Evolutionary conservation across 2,329 filamentous ascomycete genomes (phyloP), one percentile per base, ranked within the genome.

Genomic region (Penicillium sclerotigenum): DNA sequence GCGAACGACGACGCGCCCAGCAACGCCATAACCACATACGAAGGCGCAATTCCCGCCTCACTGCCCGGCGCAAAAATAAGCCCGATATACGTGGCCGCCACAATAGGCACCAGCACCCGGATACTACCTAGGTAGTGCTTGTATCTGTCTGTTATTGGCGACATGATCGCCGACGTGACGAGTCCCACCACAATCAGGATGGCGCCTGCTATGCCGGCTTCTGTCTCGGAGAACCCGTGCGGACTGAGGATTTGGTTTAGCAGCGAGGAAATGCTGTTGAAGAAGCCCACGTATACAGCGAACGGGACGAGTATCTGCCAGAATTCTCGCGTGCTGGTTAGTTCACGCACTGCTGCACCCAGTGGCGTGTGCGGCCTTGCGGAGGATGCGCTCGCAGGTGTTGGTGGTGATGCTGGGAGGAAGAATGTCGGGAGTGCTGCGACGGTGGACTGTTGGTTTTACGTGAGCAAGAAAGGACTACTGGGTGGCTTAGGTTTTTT

Each of bases 141-240:
- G 54, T 87, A 92, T 50, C 87, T 84, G 76, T 97, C 94, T 60
- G 96, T 84, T 63, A 97, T 80, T 0, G 93, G 93, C 0, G 87
- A 90, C 0, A 85, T 81, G 59, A 96, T 79, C 14, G 91, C 94
- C 0, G 91, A 83, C 5, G 83, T 75, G 42, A 95, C 80, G 1
- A 99, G 84, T 9, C 94, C 94, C 51, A 94, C 89, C 45, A 96
- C 81, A 70, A 97, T 97, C 33, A 97, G 82, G 9, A 97, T 75
- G 0, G 89, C 94, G 61, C 94, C 94, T 11, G 87, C 91, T 66
- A 97, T 92, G 33, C 94, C 94, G 22, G 93, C 90, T 54, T 96
- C 82, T 61, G 88, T 87, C 71, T 96, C 88, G 57, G 79, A 83
- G 81, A 91, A 96, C 66, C 85, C 89, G 75, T 97, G 93, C 0